Percentiles rank a stretch among this genome's conserved stretches.
Evolutionary conservation across 495 filamentous ascomycete species (phyloP).

Genomic region (Aspergillus hancockii): DNA sequence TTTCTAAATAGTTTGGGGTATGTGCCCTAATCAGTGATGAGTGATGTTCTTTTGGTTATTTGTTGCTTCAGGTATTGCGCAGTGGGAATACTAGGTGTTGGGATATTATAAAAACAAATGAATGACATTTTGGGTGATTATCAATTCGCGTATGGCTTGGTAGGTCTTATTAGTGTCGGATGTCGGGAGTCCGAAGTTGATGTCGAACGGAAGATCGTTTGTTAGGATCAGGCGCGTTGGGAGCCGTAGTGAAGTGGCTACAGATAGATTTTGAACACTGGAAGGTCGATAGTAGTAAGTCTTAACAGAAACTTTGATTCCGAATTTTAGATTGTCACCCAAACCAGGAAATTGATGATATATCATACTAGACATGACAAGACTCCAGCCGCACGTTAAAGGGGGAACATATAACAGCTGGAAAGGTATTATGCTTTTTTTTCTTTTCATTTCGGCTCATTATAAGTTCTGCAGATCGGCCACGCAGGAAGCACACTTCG

Average conservation of each 20-base stretch:
- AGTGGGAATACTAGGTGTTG: too few species aligned
- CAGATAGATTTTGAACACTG: not conserved
- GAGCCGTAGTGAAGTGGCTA: not conserved
- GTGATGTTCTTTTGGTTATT: not conserved
- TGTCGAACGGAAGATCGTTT: too few species aligned
- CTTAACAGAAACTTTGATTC: constrained; percentile 24
- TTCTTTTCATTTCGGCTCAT: constrained; percentile 40
- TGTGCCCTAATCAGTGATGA: not conserved
- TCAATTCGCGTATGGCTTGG: too few species aligned
- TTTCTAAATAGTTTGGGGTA: constrained; percentile 1
- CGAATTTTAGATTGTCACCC: constrained; percentile 39
- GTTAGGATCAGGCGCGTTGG: not conserved
- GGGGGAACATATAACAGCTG: constrained; percentile 28
- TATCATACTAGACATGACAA: constrained; percentile 50
- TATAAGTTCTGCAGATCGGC: constrained; percentile 38
- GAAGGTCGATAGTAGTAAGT: not conserved
- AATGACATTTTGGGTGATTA: not conserved
- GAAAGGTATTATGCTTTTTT: constrained; percentile 46
- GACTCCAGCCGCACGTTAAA: constrained; percentile 38
- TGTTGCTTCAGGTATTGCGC: not conserved
- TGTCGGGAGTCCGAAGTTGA: not conserved
- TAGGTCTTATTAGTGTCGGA: too few species aligned
- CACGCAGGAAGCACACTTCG: constrained; percentile 33
- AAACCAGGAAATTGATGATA: constrained; percentile 40
- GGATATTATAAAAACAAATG: not conserved